phyloP scores from a whole-genome alignment of 2,329 filamentous ascomycete species.

The Cladosporium sp. region DNA sequence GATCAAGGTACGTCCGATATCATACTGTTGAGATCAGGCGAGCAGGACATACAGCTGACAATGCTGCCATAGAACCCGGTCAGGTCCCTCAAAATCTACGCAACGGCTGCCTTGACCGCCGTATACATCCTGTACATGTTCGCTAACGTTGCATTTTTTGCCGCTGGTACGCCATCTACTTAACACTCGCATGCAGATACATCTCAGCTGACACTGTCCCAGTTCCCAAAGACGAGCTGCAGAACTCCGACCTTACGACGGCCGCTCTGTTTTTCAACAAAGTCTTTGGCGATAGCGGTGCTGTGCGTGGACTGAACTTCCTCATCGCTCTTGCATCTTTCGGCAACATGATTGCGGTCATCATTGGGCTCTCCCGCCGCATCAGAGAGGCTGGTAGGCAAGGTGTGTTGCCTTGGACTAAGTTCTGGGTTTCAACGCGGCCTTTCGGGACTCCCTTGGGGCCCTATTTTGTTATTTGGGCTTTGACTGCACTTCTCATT shows the following conservation, averaged over 20 bases:
- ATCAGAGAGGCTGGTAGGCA: slow-evolving; percentile 64
- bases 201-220: slow-evolving; percentile 25
- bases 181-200: slow-evolving; percentile 23
- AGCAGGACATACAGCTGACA: neutral
- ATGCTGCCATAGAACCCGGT: slow-evolving; percentile 54
- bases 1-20: slow-evolving; percentile 48
- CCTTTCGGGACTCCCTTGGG: slow-evolving; percentile 66
- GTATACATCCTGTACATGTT: slow-evolving; percentile 59
- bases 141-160: slow-evolving; percentile 63
- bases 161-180: slow-evolving; percentile 39
- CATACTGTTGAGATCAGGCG: neutral
- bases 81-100: slow-evolving; percentile 55
- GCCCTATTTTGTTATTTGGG: slow-evolving; percentile 61
- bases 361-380: slow-evolving; percentile 58
- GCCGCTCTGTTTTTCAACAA: slow-evolving; percentile 61
- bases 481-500: slow-evolving; percentile 61
- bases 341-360: slow-evolving; percentile 59
- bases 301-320: slow-evolving; percentile 58
- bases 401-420: slow-evolving; percentile 62
- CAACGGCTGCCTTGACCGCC: slow-evolving; percentile 46
- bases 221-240: slow-evolving; percentile 58
- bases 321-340: slow-evolving; percentile 60
- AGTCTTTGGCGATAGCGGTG: slow-evolving; percentile 56
- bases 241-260: slow-evolving; percentile 55
- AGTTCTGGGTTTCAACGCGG: slow-evolving; percentile 63